Conservation (phyloP, 2,329 filamentous ascomycete species). For the Paraphoma sp. region DNA sequence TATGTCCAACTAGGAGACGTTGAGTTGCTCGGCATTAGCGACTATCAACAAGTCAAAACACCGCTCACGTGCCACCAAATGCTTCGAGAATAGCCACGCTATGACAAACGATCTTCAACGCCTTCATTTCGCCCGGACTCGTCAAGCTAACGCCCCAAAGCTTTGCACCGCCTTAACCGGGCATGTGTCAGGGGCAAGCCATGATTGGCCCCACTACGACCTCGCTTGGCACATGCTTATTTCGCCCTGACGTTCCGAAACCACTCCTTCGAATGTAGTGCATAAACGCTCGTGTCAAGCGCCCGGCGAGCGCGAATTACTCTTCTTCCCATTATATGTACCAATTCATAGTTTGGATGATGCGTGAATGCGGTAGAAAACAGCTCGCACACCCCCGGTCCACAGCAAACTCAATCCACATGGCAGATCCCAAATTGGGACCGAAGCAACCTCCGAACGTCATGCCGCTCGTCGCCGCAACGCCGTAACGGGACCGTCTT, state of each 20-base stretch:
- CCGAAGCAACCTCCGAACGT: slow-evolving; percentile 6
- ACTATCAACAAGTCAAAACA: no score
- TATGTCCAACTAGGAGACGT: background rate
- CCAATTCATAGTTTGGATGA: no score
- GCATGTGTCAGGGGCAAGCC: slow-evolving; percentile 19
- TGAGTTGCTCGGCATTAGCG: background rate
- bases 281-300: background rate
- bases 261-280: background rate
- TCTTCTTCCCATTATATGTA: background rate
- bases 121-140: background rate
- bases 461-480: slow-evolving; percentile 1
- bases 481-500: slow-evolving; percentile 12
- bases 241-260: slow-evolving; percentile 8
- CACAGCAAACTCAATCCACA: background rate
- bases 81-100: background rate
- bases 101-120: background rate
- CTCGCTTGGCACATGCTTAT: slow-evolving; percentile 26
- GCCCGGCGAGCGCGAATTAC: background rate
- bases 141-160: slow-evolving; percentile 31
- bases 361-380: no score
- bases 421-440: no score
- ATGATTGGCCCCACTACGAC: slow-evolving; percentile 11
- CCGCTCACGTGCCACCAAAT: no score
- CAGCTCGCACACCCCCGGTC: no score
- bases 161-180: slow-evolving; percentile 12